phyloP scores from a whole-genome alignment of 305 asterid genomes.

The Striga hermonthica region DNA sequence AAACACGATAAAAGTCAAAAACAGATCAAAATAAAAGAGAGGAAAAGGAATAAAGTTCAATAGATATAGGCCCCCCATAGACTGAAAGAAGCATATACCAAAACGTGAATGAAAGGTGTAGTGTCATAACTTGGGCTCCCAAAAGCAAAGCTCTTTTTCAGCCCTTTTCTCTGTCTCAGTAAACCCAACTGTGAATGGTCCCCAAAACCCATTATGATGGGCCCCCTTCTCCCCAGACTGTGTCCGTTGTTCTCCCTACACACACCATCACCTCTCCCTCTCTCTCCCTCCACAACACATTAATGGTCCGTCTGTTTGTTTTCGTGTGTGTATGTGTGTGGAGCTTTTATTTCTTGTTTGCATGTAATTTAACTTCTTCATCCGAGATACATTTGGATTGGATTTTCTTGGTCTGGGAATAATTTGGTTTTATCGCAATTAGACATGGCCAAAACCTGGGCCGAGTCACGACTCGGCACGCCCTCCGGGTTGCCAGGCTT shows the following conservation, averaged over 20 bases:
- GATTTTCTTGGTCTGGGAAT: too few species aligned
- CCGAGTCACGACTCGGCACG: too few species aligned
- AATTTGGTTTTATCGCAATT: too few species aligned
- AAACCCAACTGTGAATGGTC: conserved; percentile 38
- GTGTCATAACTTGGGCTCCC: conserved; percentile 36
- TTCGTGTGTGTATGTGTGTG: too few species aligned
- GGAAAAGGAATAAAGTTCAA: background rate
- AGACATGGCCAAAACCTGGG: too few species aligned
- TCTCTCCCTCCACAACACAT: too few species aligned
- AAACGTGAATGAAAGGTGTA: conserved; percentile 42
- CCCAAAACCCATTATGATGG: conserved; percentile 36
- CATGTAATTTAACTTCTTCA: too few species aligned
- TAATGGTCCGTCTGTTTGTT: too few species aligned
- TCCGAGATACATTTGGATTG: too few species aligned
- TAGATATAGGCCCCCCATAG: background rate
- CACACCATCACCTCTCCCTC: conserved; percentile 37
- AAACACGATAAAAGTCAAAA: background rate
- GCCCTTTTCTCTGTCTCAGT: conserved; percentile 24
- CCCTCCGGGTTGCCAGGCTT: too few species aligned
- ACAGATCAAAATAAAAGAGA: too few species aligned
- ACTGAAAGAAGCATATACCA: conserved; percentile 38
- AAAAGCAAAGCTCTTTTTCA: conserved; percentile 32
- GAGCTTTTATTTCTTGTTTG: too few species aligned
- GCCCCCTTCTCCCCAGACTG: conserved; percentile 43
- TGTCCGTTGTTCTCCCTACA: conserved; percentile 86